A percentile compares a stretch with the other conserved stretches of the same genome.
These are phyloP conservation scores for Gentiana macrophylla DNA, from an alignment of 257 asterid species.

Conservation along the genomic window DNA sequence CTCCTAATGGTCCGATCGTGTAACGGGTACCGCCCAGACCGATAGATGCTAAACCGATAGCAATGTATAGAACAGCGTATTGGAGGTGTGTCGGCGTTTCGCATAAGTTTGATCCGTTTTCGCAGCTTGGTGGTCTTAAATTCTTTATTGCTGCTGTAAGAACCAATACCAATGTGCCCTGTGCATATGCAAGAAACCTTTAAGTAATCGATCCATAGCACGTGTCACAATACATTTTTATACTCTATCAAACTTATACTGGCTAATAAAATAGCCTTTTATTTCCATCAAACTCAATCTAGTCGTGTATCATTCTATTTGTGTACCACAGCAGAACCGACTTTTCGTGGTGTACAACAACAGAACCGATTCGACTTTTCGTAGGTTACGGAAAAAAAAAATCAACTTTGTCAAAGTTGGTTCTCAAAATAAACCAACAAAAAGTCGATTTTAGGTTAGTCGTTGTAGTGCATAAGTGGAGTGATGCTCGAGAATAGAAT, in stretches of 20 bases:
- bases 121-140: slow-evolving; percentile 22
- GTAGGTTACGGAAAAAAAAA: too few species aligned
- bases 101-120: slow-evolving; percentile 15
- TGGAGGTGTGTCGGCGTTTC: slow-evolving; percentile 16
- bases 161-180: slow-evolving; percentile 22
- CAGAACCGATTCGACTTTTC: too few species aligned
- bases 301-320: too few species aligned
- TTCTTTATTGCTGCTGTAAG: slow-evolving; percentile 19
- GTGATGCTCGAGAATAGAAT: not conserved
- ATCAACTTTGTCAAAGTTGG: too few species aligned
- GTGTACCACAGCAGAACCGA: too few species aligned
- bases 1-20: slow-evolving; percentile 29
- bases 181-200: not conserved
- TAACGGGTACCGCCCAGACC: slow-evolving; percentile 28
- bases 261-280: too few species aligned
- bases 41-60: slow-evolving; percentile 16
- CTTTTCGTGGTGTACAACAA: too few species aligned
- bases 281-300: too few species aligned
- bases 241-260: too few species aligned
- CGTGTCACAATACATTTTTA: too few species aligned
- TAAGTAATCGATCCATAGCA: too few species aligned
- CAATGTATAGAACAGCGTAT: slow-evolving; percentile 15
- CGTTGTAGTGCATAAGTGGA: not conserved
- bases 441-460: not conserved
- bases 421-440: too few species aligned